Conservation (phyloP, 2,329 filamentous ascomycete genomes). For the Colletotrichum phormii region DNA sequence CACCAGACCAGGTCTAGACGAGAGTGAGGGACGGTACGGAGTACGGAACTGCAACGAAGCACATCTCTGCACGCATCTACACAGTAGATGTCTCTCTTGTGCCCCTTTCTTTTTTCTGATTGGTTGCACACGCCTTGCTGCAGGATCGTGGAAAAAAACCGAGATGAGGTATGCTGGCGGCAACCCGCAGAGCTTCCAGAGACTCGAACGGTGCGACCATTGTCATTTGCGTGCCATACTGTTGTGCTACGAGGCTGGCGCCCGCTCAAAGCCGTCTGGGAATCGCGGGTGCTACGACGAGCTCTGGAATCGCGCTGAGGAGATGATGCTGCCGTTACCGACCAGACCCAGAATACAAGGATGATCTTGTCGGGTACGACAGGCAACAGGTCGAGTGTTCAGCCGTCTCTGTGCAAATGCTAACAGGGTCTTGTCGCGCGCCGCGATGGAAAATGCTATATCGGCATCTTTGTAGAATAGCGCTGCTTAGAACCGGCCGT, state of each 20-base stretch:
- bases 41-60: background rate
- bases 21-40: background rate
- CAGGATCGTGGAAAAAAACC: constrained; percentile 37
- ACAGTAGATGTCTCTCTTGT: background rate
- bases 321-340: background rate
- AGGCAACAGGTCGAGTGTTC: background rate
- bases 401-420: background rate
- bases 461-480: background rate
- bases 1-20: constrained; percentile 13
- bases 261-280: background rate
- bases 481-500: background rate
- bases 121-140: constrained; percentile 35
- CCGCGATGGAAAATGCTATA: background rate
- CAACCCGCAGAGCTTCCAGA: constrained; percentile 24
- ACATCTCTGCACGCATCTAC: background rate
- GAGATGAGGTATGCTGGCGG: constrained; percentile 36
- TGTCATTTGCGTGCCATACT: constrained; percentile 22
- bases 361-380: background rate
- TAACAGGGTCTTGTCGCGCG: background rate
- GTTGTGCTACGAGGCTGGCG: constrained; percentile 13
- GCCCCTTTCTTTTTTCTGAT: constrained; percentile 16
- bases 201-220: constrained; percentile 7
- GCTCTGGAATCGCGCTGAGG: background rate
- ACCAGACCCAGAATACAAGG: background rate
- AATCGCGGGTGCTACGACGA: background rate